Conservation (phyloP, 176 grass and related monocot species). For the Juncus inflexus region DNA sequence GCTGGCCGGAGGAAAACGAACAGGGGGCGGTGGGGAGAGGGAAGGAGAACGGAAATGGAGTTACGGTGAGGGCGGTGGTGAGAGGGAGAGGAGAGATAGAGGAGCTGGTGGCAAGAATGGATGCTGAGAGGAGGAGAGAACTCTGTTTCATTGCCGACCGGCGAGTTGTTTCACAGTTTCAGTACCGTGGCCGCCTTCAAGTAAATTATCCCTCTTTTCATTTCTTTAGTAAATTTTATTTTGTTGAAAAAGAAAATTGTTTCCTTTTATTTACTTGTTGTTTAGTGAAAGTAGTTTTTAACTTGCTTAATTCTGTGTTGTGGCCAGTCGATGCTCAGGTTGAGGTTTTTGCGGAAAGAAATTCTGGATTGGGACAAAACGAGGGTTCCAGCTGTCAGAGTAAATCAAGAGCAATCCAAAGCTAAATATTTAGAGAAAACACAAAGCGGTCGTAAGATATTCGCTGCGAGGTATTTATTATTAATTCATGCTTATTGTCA, state of each 20-base stretch:
- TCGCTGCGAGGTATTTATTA: slow-evolving; percentile 45
- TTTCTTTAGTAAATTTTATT: background rate
- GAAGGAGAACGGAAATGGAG: background rate
- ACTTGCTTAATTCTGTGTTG: slow-evolving; percentile 8
- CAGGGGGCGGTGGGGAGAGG: slow-evolving; percentile 12
- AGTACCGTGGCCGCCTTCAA: slow-evolving; percentile 72
- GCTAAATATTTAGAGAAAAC: too few relatives aligned
- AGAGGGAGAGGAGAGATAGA: slow-evolving; percentile 61
- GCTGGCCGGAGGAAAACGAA: slow-evolving; percentile 52
- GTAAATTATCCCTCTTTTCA: slow-evolving; percentile 28
- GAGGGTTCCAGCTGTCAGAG: slow-evolving; percentile 25
- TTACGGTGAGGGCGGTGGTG: slow-evolving; percentile 23
- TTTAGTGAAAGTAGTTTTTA: slow-evolving; percentile 2
- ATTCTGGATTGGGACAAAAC: slow-evolving; percentile 45
- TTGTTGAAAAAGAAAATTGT: background rate
- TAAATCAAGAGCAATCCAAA: slow-evolving; percentile 34
- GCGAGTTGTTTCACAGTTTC: slow-evolving; percentile 56
- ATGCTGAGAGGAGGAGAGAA: slow-evolving; percentile 57
- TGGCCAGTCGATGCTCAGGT: slow-evolving; percentile 75
- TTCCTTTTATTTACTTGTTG: background rate
- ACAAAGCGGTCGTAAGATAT: slow-evolving; percentile 30
- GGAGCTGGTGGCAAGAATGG: slow-evolving; percentile 68
- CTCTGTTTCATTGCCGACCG: slow-evolving; percentile 45
- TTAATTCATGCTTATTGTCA: too few relatives aligned
- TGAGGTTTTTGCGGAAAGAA: slow-evolving; percentile 55